A percentile compares a stretch with the other conserved stretches of the same genome.
Conservation (phyloP, 805 yeast genomes). For the Candida coleopterorum region DNA sequence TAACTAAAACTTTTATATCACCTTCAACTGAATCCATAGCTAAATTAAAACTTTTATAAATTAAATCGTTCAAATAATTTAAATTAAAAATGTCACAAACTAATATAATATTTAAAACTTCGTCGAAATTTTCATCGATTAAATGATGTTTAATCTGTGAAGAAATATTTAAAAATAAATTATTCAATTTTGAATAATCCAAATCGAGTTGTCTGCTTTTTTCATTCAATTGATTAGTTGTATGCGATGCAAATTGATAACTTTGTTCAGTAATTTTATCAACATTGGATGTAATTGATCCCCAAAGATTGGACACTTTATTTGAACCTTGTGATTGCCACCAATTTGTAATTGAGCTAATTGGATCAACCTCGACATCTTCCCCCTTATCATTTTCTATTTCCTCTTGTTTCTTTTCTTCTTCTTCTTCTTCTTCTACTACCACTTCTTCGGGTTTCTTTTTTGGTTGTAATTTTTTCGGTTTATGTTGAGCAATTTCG, state of each 20-base stretch:
- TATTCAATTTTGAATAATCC: slow-evolving; percentile 20
- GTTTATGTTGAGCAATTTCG: slow-evolving; percentile 64
- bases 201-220: slow-evolving; percentile 32
- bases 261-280: slow-evolving; percentile 46
- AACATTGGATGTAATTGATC: slow-evolving; percentile 53
- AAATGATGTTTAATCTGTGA: slow-evolving; percentile 48
- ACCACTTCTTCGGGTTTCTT: slow-evolving; percentile 9
- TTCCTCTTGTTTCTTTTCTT: slow-evolving; percentile 14
- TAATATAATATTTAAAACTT: slow-evolving; percentile 37
- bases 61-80: slow-evolving; percentile 41
- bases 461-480: slow-evolving; percentile 36
- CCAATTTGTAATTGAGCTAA: slow-evolving; percentile 66
- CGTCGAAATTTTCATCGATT: slow-evolving; percentile 47
- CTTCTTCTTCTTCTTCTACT: slow-evolving; percentile 11
- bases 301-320: slow-evolving; percentile 65
- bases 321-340: slow-evolving; percentile 70
- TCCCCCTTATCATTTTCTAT: slow-evolving; percentile 1
- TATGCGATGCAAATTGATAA: slow-evolving; percentile 43
- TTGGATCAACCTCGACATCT: slow-evolving; percentile 43
- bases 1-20: slow-evolving; percentile 58
- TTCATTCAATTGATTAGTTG: slow-evolving; percentile 37
- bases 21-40: slow-evolving; percentile 78
- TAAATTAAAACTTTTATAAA: slow-evolving; percentile 50
- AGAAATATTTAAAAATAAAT: slow-evolving; percentile 31
- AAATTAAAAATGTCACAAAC: slow-evolving; percentile 64